Conservation (phyloP, 306 rosid genomes). For the Heteromeles arbutifolia region DNA sequence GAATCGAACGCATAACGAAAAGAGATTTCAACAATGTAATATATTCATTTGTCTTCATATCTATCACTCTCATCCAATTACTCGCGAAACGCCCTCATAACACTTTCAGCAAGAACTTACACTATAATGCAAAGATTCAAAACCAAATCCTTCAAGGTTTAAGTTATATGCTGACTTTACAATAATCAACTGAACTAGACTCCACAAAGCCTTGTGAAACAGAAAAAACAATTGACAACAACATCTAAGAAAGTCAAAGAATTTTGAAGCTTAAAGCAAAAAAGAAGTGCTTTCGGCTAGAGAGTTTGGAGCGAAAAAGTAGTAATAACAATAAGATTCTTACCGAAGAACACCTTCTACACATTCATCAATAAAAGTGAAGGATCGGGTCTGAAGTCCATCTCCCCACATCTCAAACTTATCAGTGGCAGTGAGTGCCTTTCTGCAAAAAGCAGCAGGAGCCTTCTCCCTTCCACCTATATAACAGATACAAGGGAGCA, state of each 20-base stretch:
- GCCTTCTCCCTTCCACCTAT: slow-evolving; percentile 98
- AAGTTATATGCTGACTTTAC: not conserved
- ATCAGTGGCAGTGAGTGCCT: slow-evolving; percentile 64
- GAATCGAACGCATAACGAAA: not conserved
- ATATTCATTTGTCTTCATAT: not conserved
- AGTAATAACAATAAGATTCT: not conserved
- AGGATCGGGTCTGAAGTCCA: slow-evolving; percentile 92
- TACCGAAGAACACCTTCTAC: slow-evolving; percentile 99
- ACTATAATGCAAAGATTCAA: not conserved
- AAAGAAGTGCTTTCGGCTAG: not conserved
- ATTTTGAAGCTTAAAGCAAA: not conserved
- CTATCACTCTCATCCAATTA: not conserved
- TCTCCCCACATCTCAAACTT: slow-evolving; percentile 99
- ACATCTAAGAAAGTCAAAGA: not conserved
- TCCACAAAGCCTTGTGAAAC: not conserved
- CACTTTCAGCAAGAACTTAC: not conserved
- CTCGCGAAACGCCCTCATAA: not conserved
- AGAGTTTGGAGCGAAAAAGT: not conserved
- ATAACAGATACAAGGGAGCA: slow-evolving; percentile 14
- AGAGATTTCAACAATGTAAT: not conserved
- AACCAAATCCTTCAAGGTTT: not conserved
- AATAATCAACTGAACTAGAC: not conserved
- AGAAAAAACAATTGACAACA: not conserved
- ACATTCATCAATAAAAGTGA: slow-evolving; percentile 97
- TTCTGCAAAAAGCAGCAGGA: slow-evolving; percentile 97